Conservation (phyloP, 768 basidiomycete genomes). For the Multifurca ochricompacta region DNA sequence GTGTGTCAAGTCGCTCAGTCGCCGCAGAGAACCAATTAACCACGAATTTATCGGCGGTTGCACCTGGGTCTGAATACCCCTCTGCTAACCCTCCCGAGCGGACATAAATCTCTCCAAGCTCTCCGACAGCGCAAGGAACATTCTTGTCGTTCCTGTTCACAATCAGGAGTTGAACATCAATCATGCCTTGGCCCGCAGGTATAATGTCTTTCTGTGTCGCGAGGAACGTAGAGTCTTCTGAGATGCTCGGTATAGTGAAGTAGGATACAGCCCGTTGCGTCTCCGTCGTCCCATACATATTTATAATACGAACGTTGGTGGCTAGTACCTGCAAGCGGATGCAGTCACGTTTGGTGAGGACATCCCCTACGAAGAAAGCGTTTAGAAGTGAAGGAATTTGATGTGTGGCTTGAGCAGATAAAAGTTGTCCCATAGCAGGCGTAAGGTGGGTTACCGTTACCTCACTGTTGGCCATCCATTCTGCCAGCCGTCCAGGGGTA, state of each 20-base stretch:
- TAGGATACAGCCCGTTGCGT: constrained; percentile 99
- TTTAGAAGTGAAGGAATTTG: constrained; percentile 81
- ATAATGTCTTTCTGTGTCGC: constrained; percentile 95
- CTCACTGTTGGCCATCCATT: constrained; percentile 93
- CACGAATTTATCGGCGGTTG: constrained; percentile 88
- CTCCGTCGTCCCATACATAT: constrained; percentile 99
- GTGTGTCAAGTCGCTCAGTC: constrained; percentile 56
- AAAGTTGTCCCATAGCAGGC: constrained; percentile 97
- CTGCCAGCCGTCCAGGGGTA: constrained; percentile 90
- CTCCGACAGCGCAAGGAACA: constrained; percentile 86
- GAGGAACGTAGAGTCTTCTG: constrained; percentile 82
- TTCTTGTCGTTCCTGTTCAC: constrained; percentile 85
- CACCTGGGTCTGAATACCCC: constrained; percentile 80
- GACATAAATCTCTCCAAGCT: constrained; percentile 98
- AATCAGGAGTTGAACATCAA: constrained; percentile 93
- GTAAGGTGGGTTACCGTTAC: constrained; percentile 97
- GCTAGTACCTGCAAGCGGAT: constrained; percentile 89
- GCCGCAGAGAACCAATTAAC: constrained; percentile 77
- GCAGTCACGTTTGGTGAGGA: constrained; percentile 97
- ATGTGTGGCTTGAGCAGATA: constrained; percentile 76
- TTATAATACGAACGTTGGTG: constrained; percentile 87
- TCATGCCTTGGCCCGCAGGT: constrained; percentile 96
- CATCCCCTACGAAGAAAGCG: constrained; percentile 99
- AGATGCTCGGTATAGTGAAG: constrained; percentile 82
- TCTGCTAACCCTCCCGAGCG: constrained; percentile 93